Evolutionary conservation across 129 eudicot genomes (phyloP).

Genomic region (Deinandra increscens): DNA sequence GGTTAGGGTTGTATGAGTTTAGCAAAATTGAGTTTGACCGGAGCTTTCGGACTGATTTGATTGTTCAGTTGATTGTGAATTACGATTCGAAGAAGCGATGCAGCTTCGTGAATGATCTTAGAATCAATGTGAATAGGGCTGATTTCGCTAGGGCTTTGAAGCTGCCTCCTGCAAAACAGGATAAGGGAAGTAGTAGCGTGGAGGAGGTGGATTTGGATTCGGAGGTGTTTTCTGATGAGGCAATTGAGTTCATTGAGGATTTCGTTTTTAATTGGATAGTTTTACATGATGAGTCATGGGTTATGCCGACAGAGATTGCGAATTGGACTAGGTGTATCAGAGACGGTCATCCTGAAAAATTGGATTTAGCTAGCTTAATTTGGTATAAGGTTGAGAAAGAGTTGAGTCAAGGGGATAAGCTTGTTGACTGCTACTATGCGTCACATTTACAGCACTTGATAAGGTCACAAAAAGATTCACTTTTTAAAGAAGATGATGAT

Average conservation of each 20-base stretch:
- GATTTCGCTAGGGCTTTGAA: conserved; percentile 59
- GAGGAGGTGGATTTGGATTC: conserved; percentile 49
- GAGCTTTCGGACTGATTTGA: conserved; percentile 45
- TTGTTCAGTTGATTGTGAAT: conserved; percentile 63
- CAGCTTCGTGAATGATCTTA: conserved; percentile 49
- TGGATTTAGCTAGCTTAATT: conserved; percentile 76
- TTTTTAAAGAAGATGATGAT: conserved; percentile 36
- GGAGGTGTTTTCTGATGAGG: conserved; percentile 43
- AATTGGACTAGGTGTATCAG: conserved; percentile 52
- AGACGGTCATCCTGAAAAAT: conserved; percentile 75
- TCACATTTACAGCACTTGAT: conserved; percentile 80
- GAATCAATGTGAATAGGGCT: conserved; percentile 45
- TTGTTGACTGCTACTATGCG: conserved; percentile 70
- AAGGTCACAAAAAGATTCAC: conserved; percentile 36
- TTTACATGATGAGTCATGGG: conserved; percentile 64
- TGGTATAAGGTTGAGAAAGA: conserved; percentile 92
- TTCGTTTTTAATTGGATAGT: conserved; percentile 70
- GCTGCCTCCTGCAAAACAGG: conserved; percentile 50
- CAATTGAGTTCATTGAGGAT: conserved; percentile 45
- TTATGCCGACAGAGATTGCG: conserved; percentile 49
- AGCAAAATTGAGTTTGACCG: conserved; percentile 54
- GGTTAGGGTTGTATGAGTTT: conserved; percentile 65
- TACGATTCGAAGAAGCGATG: conserved; percentile 33
- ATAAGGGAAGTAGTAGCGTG: conserved; percentile 27
- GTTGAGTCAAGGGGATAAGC: conserved; percentile 47